Evolutionary conservation across 257 asterid genomes (phyloP).

Genomic region (Lycium barbarum): DNA sequence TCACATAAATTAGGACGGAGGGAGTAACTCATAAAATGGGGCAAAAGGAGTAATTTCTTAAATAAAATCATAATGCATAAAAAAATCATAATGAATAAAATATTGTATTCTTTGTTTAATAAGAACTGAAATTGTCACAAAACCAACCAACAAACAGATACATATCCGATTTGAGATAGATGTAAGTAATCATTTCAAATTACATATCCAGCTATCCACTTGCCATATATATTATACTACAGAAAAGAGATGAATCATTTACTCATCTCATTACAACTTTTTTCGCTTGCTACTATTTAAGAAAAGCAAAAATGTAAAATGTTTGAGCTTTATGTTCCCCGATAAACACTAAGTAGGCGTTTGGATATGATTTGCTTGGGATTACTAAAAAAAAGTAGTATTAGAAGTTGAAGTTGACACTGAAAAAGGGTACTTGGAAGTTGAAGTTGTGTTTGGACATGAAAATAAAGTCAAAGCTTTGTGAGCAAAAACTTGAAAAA

Average conservation of each 20-base stretch:
- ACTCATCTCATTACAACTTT: background rate
- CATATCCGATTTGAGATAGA: conserved; percentile 10
- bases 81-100: conserved; percentile 2
- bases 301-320: conserved; percentile 9
- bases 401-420: background rate
- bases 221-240: background rate
- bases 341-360: background rate
- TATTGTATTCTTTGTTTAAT: background rate
- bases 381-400: background rate
- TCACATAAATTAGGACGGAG: too few relatives aligned
- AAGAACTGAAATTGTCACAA: background rate
- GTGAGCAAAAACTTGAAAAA: background rate
- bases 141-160: conserved; percentile 19
- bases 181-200: background rate
- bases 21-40: background rate
- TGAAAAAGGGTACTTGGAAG: background rate
- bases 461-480: background rate
- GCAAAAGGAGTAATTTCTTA: background rate
- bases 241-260: background rate
- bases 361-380: background rate
- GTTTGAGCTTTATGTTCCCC: background rate
- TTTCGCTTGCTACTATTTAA: background rate
- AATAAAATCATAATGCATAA: background rate
- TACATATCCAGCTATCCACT: conserved; percentile 17
- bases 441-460: background rate